Conservation (phyloP, 805 yeast species). For the Teunomyces aglyptinius region DNA sequence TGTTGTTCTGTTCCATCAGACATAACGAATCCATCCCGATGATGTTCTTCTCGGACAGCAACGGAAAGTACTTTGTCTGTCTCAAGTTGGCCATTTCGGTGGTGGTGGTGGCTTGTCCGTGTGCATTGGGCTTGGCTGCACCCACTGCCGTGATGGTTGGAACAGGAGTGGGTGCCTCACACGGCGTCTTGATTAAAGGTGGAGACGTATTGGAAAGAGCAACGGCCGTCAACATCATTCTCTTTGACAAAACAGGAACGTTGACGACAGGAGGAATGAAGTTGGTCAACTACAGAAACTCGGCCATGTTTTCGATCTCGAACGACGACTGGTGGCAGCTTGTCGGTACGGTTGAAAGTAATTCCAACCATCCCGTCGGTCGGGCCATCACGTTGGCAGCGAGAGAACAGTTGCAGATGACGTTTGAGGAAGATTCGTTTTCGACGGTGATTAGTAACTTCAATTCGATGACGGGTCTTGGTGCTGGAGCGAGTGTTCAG, state of each 20-base stretch:
- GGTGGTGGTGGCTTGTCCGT: slow-evolving; percentile 97
- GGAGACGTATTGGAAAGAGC: slow-evolving; percentile 85
- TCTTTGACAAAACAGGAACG: slow-evolving; percentile 97
- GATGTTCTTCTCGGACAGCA: slow-evolving; percentile 43
- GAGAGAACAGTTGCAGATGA: slow-evolving; percentile 21
- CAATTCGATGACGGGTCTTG: slow-evolving; percentile 43
- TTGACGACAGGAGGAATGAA: slow-evolving; percentile 82
- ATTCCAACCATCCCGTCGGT: slow-evolving; percentile 89
- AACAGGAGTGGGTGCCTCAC: slow-evolving; percentile 89
- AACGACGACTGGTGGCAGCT: slow-evolving; percentile 48
- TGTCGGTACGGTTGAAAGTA: slow-evolving; percentile 58
- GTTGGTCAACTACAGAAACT: slow-evolving; percentile 24
- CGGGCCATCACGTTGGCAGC: slow-evolving; percentile 55
- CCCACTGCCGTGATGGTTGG: slow-evolving; percentile 99
- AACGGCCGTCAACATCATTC: slow-evolving; percentile 56
- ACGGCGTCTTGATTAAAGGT: slow-evolving; percentile 90
- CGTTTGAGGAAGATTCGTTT: slow-evolving; percentile 34
- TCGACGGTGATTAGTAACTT: slow-evolving; percentile 31
- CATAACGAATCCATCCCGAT: slow-evolving; percentile 38
- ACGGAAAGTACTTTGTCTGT: slow-evolving; percentile 64
- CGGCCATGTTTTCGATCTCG: slow-evolving; percentile 14
- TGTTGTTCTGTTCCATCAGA: slow-evolving; percentile 29
- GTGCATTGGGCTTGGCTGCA: slow-evolving; percentile 95
- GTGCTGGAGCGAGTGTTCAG: slow-evolving; percentile 41
- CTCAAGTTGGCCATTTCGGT: slow-evolving; percentile 84